Evolutionary conservation across 345 rosid genomes (phyloP), one percentile per base, ranked within the genome.

Genomic region (Populus deltoides): DNA sequence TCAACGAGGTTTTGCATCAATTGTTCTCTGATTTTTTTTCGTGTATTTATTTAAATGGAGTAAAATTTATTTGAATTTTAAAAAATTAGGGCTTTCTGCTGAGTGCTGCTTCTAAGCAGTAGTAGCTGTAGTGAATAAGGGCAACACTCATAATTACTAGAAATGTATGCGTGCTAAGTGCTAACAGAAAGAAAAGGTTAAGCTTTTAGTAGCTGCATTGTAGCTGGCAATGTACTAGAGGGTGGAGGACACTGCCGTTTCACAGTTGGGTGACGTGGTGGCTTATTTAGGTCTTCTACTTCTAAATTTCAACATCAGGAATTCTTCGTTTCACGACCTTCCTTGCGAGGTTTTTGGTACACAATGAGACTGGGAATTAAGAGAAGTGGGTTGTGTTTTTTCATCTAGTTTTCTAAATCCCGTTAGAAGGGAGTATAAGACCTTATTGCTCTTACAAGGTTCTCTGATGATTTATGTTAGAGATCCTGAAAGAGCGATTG

Each of bases 1-100:
- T 91, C 90, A 92, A 92, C 84, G 98, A 91, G 94, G 97, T 94
- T 80, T 73, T 72, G 33, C 16, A 13, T 72, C n/a, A 20, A 7
- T 24, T 63, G 47, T 47, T 33, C 29, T 31, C 33, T 73, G 29
- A 10, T 61, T 2, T 41, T 25, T 36, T 39, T 59, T 24, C 33
- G 62, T 36, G 33, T 27, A 66, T 49, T 41, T 15, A 63, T 43
- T 51, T 17, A 57, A 45, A 16, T 12, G 31, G 35, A 38, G 72
- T 57, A 55, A 39, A 47, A 66, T 31, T 55, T 55, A 7, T 22
- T 7, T 55, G 61, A 55, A 55, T 20, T 55, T 22, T 55, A 7
- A 1, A 55, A 55, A 66, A 33, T 27, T 17, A 35, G 35, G 38
- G 38, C 15, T 66, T 66, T 12, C 35, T 29, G 7, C 69, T 0